phyloP scores from a whole-genome alignment of 176 grass and related monocot species.

The Eragrostis nindensis region DNA sequence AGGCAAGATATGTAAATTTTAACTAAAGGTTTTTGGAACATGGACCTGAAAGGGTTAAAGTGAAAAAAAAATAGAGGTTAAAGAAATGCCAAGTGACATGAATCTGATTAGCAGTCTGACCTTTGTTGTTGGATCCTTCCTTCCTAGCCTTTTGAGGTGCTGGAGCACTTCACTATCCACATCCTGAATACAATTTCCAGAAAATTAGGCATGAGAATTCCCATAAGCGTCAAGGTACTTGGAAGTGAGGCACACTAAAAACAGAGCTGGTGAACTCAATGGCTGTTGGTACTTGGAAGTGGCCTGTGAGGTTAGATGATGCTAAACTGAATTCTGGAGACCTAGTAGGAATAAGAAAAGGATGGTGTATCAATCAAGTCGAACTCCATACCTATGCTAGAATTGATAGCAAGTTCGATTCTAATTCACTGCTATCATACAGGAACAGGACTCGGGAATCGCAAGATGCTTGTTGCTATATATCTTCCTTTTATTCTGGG shows the following conservation, averaged over 20 bases:
- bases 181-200: constrained; percentile 50
- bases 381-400: background rate
- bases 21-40: background rate
- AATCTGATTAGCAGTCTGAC: constrained; percentile 45
- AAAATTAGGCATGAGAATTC: constrained; percentile 21
- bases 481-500: background rate
- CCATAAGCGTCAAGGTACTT: background rate
- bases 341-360: background rate
- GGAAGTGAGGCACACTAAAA: constrained; percentile 8
- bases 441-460: background rate
- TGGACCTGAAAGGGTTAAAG: background rate
- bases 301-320: background rate
- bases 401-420: background rate
- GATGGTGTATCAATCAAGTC: background rate
- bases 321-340: background rate
- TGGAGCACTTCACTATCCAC: constrained; percentile 79
- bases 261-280: background rate
- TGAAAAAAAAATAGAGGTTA: background rate
- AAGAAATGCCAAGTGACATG: background rate
- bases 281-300: background rate
- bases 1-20: background rate
- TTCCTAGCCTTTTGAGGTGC: constrained; percentile 83
- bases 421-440: background rate
- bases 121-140: constrained; percentile 96
- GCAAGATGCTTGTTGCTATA: background rate